Percentiles rank a stretch among this genome's conserved stretches.
Conservation (phyloP, 805 yeast genomes). For the Metschnikowia cubensis region DNA sequence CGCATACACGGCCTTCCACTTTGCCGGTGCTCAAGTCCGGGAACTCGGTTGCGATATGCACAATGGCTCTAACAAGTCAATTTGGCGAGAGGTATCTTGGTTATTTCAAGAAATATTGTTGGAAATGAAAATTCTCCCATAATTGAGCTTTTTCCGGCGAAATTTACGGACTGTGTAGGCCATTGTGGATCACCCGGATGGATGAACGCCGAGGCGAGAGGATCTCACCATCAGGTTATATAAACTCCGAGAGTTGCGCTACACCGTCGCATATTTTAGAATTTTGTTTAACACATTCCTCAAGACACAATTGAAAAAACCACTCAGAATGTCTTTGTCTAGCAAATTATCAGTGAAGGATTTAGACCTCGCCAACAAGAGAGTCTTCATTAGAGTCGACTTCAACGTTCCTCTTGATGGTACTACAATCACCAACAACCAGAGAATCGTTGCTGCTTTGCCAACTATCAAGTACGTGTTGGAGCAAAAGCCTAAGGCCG, state of each 20-base stretch:
- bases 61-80: background rate
- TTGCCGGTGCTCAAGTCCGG: background rate
- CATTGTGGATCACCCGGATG: background rate
- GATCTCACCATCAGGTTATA: slow-evolving; percentile 2
- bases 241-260: slow-evolving; percentile 4
- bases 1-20: slow-evolving; percentile 3
- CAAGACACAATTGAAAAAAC: slow-evolving; percentile 10
- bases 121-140: too few relatives aligned
- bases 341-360: slow-evolving; percentile 92
- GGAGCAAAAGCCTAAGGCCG: slow-evolving; percentile 86
- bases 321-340: slow-evolving; percentile 74
- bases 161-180: background rate
- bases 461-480: slow-evolving; percentile 96
- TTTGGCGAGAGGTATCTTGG: too few relatives aligned
- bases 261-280: background rate
- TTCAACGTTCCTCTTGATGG: slow-evolving; percentile 96
- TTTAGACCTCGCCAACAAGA: slow-evolving; percentile 78
- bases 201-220: slow-evolving; percentile 5
- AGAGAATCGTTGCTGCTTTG: slow-evolving; percentile 98
- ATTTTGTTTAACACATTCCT: slow-evolving; percentile 4
- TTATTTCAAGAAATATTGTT: too few relatives aligned
- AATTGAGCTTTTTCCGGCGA: background rate
- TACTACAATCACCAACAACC: slow-evolving; percentile 95
- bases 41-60: background rate
- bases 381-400: slow-evolving; percentile 98